Conservation (phyloP, 768 basidiomycete genomes). For the Leccinum disarticulatum region DNA sequence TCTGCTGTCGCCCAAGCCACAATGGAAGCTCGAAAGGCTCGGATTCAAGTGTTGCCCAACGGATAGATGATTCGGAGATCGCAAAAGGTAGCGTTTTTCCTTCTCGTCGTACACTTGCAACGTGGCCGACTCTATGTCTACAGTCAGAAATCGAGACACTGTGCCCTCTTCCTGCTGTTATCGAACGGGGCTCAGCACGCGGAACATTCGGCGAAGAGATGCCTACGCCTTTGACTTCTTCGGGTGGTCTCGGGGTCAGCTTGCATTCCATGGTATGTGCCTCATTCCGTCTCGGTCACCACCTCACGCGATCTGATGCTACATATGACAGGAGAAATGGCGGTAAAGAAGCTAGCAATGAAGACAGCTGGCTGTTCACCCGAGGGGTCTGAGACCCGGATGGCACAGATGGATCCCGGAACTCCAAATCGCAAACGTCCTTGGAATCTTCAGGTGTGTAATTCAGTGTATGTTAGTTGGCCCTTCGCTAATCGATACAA, state of each 20-base stretch:
- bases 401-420: background rate
- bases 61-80: too few species aligned
- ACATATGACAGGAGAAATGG: conserved; percentile 1
- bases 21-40: too few species aligned
- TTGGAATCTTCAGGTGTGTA: conserved; percentile 5
- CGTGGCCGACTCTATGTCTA: background rate
- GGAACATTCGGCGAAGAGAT: background rate
- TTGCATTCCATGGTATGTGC: conserved; percentile 5
- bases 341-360: background rate
- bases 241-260: background rate
- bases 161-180: background rate
- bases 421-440: background rate
- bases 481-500: conserved; percentile 8
- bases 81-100: too few species aligned
- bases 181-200: background rate
- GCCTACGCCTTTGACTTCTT: background rate
- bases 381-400: conserved; percentile 19
- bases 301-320: background rate
- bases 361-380: conserved; percentile 6
- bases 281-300: background rate
- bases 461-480: background rate
- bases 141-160: background rate
- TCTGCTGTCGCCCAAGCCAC: too few species aligned
- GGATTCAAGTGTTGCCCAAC: too few species aligned
- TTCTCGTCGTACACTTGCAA: background rate